Percentiles rank a stretch among this genome's conserved stretches.
These are phyloP conservation scores for Teratosphaeria destructans DNA, from an alignment of 2,329 filamentous ascomycete genomes.

Conservation along the genomic window DNA sequence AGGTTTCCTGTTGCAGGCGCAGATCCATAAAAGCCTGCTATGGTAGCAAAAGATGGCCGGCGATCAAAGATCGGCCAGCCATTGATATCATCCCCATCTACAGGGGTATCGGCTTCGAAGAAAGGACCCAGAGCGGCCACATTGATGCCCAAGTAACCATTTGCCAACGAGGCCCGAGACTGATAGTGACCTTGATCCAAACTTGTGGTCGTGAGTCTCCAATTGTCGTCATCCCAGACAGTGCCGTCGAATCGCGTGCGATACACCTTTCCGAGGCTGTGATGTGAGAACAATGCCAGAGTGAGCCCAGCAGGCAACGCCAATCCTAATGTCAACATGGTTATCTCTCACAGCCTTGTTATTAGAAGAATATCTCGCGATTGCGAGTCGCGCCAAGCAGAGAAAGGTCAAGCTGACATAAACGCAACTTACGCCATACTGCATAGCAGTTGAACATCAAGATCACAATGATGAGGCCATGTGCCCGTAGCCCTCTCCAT, in stretches of 20 bases:
- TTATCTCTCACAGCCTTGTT: not conserved
- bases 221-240: constrained; percentile 49
- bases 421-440: not conserved
- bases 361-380: not conserved
- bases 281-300: not conserved
- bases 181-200: constrained; percentile 51
- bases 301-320: not conserved
- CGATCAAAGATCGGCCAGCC: constrained; percentile 56
- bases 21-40: constrained; percentile 56
- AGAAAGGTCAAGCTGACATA: not conserved
- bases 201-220: constrained; percentile 43
- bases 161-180: constrained; percentile 49
- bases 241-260: constrained; percentile 42
- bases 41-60: constrained; percentile 55
- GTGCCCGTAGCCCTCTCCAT: not conserved
- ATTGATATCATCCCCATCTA: constrained; percentile 43
- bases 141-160: constrained; percentile 56
- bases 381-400: not conserved
- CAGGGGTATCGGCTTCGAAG: constrained; percentile 48
- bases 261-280: constrained; percentile 26
- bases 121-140: constrained; percentile 54
- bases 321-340: not conserved
- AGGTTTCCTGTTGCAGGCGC: constrained; percentile 51
- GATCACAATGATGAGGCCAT: not conserved
- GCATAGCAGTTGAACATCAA: not conserved